phyloP scores from a whole-genome alignment of 345 rosid genomes.

The Streptanthus diversifolius region DNA sequence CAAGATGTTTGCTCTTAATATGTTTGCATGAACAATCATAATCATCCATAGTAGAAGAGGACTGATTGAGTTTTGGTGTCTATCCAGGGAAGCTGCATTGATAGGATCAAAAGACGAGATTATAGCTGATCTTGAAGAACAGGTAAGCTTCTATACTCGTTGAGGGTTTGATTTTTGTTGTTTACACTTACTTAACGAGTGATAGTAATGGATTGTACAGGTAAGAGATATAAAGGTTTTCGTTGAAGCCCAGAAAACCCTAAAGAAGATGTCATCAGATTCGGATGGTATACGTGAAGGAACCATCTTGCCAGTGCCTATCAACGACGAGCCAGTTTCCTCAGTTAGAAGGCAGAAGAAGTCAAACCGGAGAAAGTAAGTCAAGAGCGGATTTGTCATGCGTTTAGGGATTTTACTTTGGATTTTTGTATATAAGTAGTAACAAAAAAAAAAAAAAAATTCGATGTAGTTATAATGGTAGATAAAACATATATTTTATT shows the following conservation, averaged over 20 bases:
- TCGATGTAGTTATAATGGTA: background rate
- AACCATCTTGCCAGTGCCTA: constrained; percentile 61
- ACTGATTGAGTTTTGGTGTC: background rate
- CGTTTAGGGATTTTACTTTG: background rate
- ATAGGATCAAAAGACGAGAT: constrained; percentile 51
- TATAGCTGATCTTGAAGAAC: constrained; percentile 74
- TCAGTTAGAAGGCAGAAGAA: constrained; percentile 47
- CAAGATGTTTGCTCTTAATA: background rate
- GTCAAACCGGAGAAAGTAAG: constrained; percentile 44
- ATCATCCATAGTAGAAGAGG: background rate
- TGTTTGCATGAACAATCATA: background rate
- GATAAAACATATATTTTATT: background rate
- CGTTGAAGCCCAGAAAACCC: constrained; percentile 72
- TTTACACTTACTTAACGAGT: background rate
- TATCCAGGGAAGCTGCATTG: constrained; percentile 47
- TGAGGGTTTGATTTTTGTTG: background rate
- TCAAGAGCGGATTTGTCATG: constrained; percentile 19
- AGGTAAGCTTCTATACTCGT: constrained; percentile 41
- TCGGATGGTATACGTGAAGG: constrained; percentile 59
- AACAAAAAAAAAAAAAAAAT: too few relatives aligned
- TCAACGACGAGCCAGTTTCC: constrained; percentile 39
- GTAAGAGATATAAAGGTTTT: constrained; percentile 72
- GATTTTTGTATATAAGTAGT: background rate
- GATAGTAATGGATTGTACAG: constrained; percentile 36
- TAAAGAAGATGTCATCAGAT: constrained; percentile 46